phyloP scores from a whole-genome alignment of 208 protist species.

The Wallacemonas sp. region DNA sequence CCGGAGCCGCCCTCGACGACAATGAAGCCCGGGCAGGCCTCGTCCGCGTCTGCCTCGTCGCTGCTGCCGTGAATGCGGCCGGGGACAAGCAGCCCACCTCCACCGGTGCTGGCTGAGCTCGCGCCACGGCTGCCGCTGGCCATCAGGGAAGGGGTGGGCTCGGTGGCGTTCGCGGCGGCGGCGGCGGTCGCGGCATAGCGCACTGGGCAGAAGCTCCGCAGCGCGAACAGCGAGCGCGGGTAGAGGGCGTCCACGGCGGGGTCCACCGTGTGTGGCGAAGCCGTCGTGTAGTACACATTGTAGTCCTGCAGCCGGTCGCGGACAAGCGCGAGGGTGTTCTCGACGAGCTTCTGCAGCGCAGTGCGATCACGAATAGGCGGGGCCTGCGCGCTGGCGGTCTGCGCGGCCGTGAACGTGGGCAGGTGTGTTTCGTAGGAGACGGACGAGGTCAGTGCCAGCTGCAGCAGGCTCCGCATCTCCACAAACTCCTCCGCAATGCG shows the following conservation, averaged over 20 bases:
- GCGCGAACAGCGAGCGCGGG: constrained; percentile 50
- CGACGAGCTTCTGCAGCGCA: constrained; percentile 32
- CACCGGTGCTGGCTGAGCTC: background rate
- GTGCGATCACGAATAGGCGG: constrained; percentile 11
- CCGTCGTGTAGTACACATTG: constrained; percentile 37
- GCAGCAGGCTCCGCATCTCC: constrained; percentile 50
- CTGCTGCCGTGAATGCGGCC: constrained; percentile 21
- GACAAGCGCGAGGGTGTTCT: constrained; percentile 27
- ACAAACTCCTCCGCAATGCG: constrained; percentile 52
- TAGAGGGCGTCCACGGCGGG: constrained; percentile 40
- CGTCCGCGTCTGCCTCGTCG: background rate
- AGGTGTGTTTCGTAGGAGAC: constrained; percentile 48
- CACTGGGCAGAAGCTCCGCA: constrained; percentile 70
- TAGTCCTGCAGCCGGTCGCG: constrained; percentile 25
- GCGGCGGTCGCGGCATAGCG: constrained; percentile 29
- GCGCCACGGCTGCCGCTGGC: too few relatives aligned
- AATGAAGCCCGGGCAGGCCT: constrained; percentile 42
- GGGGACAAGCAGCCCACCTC: constrained; percentile 42
- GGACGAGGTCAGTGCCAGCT: constrained; percentile 43
- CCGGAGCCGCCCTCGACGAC: constrained; percentile 46
- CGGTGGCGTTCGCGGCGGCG: background rate
- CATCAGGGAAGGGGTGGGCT: background rate
- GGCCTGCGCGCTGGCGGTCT: constrained; percentile 20
- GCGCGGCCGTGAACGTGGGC: constrained; percentile 37
- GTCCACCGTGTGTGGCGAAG: constrained; percentile 44